Evolutionary conservation across 2,329 filamentous ascomycete genomes (phyloP).

Genomic region (Neocucurbitaria cava): DNA sequence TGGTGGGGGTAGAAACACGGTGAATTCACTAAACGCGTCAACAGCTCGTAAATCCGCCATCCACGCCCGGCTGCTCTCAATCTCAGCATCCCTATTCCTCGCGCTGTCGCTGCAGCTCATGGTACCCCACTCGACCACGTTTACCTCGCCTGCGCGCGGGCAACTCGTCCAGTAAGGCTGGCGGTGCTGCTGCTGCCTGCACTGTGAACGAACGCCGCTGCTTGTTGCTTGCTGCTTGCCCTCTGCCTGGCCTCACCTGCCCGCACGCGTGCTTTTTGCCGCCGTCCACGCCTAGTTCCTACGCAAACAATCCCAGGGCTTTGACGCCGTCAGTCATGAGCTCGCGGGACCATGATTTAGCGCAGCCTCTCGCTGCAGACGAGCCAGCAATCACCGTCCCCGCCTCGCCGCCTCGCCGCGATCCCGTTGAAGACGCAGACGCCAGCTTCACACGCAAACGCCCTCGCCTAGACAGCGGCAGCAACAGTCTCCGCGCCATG

Average conservation of each 20-base stretch:
- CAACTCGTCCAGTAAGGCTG: conserved; percentile 31
- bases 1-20: conserved; percentile 12
- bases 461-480: conserved; percentile 51
- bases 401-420: conserved; percentile 49
- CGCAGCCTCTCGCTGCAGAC: conserved; percentile 43
- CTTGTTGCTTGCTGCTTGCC: conserved; percentile 34
- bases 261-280: conserved; percentile 16
- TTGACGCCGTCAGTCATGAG: conserved; percentile 44
- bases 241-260: conserved; percentile 28
- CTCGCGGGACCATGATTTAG: conserved; percentile 40
- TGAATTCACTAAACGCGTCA: conserved; percentile 11
- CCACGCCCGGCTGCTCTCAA: conserved; percentile 24
- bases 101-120: conserved; percentile 31
- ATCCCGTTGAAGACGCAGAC: conserved; percentile 54
- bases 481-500: conserved; percentile 38
- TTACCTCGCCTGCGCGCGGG: conserved; percentile 26
- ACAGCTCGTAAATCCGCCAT: conserved; percentile 79
- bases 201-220: conserved; percentile 9
- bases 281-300: conserved; percentile 22
- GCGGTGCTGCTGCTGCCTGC: conserved; percentile 32
- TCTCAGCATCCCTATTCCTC: neutral
- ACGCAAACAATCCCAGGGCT: conserved; percentile 22
- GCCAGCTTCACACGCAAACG: conserved; percentile 55
- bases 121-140: conserved; percentile 26
- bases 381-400: conserved; percentile 39